Evolutionary conservation across 768 basidiomycete genomes (phyloP).

Genomic region (Lentinula lateritia): DNA sequence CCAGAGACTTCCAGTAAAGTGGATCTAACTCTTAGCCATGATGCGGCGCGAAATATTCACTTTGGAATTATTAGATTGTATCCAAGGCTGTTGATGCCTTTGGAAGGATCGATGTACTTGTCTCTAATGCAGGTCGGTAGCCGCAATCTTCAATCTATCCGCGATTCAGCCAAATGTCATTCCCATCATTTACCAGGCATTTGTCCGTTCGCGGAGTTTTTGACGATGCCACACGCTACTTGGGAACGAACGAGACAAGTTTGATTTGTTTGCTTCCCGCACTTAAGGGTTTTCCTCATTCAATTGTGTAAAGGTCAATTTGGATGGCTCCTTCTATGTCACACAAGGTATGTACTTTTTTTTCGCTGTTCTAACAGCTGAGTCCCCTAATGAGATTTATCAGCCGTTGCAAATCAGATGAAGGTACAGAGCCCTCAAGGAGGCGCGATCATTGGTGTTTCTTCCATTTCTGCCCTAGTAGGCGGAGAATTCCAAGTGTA

Average conservation of each 20-base stretch:
- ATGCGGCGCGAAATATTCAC: background rate
- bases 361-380: background rate
- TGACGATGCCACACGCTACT: conserved; percentile 57
- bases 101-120: conserved; percentile 53
- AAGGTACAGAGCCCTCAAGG: conserved; percentile 61
- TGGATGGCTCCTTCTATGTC: conserved; percentile 72
- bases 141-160: background rate
- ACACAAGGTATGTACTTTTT: conserved; percentile 42
- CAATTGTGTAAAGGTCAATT: conserved; percentile 47
- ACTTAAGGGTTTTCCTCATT: background rate
- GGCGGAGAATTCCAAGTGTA: conserved; percentile 70
- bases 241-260: conserved; percentile 61
- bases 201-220: conserved; percentile 73
- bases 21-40: conserved; percentile 2
- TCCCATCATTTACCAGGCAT: conserved; percentile 50
- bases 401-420: conserved; percentile 74
- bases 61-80: conserved; percentile 43
- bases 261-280: background rate
- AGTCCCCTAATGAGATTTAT: conserved; percentile 5
- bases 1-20: conserved; percentile 52
- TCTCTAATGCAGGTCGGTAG: conserved; percentile 30
- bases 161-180: conserved; percentile 12
- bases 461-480: conserved; percentile 75
- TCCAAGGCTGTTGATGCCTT: conserved; percentile 52
- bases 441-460: conserved; percentile 70